Base-by-base conservation (phyloP, 495 filamentous ascomycete species). In the Pseudomonodictys pantanalensis region DNA sequence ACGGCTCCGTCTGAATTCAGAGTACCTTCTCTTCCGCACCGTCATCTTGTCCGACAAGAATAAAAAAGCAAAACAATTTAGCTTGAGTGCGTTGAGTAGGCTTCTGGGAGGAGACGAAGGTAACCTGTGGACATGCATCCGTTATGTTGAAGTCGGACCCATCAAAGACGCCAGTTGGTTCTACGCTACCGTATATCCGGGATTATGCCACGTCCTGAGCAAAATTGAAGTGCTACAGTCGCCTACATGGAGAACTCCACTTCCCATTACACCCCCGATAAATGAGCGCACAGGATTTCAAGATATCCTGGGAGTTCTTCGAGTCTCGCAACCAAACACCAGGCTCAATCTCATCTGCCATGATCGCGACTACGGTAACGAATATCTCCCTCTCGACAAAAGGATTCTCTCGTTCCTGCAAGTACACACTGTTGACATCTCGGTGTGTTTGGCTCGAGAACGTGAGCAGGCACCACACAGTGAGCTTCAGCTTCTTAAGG, bases 101-200 rank as follows among this genome's bases (percentile, higher is more conserved):
- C 41, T 44, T 44, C 22, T 44, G 18, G 18, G 17, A 8, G 17
- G 22, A 8, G 18, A 44, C 18, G 18, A 44, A 44, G 12, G 41
- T 44, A 44, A 44, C 41, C 41, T 44, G 17, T 44, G 18, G 41
- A 44, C 41, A 44, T 44, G 41, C 41, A 44, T 44, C 9, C 18
- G 41, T 44, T 20, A 44, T 18, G 22, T 44, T 20, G 22, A 44
- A 44, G 41, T 44, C 18, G 18, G 41, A 44, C 18, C 41, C 22
- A 44, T 44, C 22, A 7, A 15, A 20, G 18, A 20, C 41, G 41
- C 41, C 18, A 44, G 22, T 20, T 44, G 18, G 41, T 44, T 44
- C 17, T 44, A 44, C 17, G 22, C 41, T 20, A 44, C 41, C 22
- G 41, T 20, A 15, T 44, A 10, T 18, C 41, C 41, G 41, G 11